A percentile compares a stretch with the other conserved stretches of the same genome.
Conservation (phyloP, 352 stramenopile genomes). For the Phytophthora sp. region DNA sequence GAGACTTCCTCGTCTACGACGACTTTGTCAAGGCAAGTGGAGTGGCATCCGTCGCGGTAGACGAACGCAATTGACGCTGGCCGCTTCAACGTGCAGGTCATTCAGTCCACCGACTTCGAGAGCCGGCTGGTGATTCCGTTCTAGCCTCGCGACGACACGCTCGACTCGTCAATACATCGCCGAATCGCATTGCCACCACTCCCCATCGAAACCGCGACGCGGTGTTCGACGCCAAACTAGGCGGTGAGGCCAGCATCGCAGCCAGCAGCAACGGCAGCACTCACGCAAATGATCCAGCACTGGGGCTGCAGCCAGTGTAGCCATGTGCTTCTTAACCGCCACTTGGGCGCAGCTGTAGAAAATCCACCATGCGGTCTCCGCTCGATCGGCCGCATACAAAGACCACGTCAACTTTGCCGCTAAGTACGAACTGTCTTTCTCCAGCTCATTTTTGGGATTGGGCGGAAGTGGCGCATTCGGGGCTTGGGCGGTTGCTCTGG, state of each 20-base stretch:
- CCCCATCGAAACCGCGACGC: constrained; percentile 21
- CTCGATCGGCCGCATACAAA: not conserved
- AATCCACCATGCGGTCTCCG: constrained; percentile 10
- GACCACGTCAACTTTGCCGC: not conserved
- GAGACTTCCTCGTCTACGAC: constrained; percentile 58
- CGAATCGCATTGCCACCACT: constrained; percentile 5
- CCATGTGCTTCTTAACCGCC: too few relatives aligned
- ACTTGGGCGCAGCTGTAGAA: constrained; percentile 29
- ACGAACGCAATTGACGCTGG: constrained; percentile 6
- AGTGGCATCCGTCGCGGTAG: not conserved
- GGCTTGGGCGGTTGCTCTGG: too few relatives aligned
- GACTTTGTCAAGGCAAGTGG: constrained; percentile 63
- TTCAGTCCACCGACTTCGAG: constrained; percentile 70
- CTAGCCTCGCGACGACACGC: constrained; percentile 33
- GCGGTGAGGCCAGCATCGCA: not conserved
- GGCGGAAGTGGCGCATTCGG: too few relatives aligned
- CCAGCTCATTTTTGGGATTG: too few relatives aligned
- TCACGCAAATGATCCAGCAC: too few relatives aligned
- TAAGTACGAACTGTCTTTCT: constrained; percentile 32
- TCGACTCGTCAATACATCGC: constrained; percentile 17
- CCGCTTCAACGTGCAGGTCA: constrained; percentile 36
- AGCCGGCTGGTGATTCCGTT: constrained; percentile 62
- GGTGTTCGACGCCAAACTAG: not conserved
- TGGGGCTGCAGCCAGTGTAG: too few relatives aligned
- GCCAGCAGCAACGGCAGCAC: too few relatives aligned